Evolutionary conservation across 139 green algal species (phyloP), one percentile per base, ranked within the genome.

Genomic region (Chlamydomonas sp.): DNA sequence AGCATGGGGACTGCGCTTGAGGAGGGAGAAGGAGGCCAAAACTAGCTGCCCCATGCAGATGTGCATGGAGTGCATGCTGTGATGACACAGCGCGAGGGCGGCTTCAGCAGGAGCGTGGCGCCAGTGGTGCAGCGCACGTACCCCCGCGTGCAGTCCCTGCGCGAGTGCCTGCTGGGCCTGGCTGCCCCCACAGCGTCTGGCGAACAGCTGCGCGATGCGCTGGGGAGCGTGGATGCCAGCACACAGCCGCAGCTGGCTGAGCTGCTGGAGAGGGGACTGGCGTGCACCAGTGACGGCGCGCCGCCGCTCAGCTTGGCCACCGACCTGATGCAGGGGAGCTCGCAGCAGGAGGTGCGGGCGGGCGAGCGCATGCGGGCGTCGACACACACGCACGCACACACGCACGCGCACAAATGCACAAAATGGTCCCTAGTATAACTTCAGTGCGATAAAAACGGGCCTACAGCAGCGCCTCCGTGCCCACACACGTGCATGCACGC

Each of bases 41-140:
- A n/a, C n/a, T n/a, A n/a, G n/a, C n/a, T n/a, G n/a, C n/a, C n/a
- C n/a, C n/a, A n/a, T n/a, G n/a, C n/a, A n/a, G n/a, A n/a, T n/a
- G n/a, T n/a, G n/a, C n/a, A n/a, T n/a, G n/a, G n/a, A n/a, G n/a
- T n/a, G n/a, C n/a, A n/a, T n/a, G n/a, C n/a, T n/a, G n/a, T n/a
- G n/a, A n/a, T n/a, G n/a, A n/a, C n/a, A n/a, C n/a, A n/a, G n/a
- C n/a, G n/a, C n/a, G n/a, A n/a, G n/a, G n/a, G n/a, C n/a, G n/a
- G n/a, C n/a, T n/a, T n/a, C 47, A 64, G 30, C 24, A 64, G 34
- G 16, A 33, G 24, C 26, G 54, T 36, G 16, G 54, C 54, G 22
- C 54, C 54, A 64, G 54, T 64, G 24, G 24, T 64, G 54, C 54
- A 64, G 8, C 22, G 54, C 22, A 64, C 54, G 54, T 64, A 64